Evolutionary conservation across 23 red algal species (phyloP).

Genomic region (Cyanidioschyzon merolae): DNA sequence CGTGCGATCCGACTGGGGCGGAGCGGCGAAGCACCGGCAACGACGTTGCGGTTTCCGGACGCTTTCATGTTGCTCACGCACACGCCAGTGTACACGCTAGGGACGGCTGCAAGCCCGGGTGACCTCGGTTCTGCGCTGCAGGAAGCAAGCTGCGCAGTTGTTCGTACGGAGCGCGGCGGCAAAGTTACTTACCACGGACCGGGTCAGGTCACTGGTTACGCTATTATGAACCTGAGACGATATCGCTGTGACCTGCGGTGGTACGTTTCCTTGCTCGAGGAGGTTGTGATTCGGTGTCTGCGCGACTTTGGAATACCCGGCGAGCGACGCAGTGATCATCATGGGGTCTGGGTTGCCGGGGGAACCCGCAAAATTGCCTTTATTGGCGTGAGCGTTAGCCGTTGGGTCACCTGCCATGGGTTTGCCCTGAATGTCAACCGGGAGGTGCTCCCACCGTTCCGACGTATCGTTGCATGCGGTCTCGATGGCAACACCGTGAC

Average conservation of each 20-base stretch:
- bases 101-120: conserved; percentile 32
- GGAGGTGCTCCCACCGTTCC: conserved; percentile 24
- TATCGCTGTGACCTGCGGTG: conserved; percentile 52
- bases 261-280: conserved; percentile 67
- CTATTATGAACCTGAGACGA: conserved; percentile 48
- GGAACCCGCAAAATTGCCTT: conserved; percentile 41
- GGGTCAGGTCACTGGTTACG: conserved; percentile 68
- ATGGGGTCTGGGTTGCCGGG: conserved; percentile 76
- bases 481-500: not conserved
- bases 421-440: conserved; percentile 68
- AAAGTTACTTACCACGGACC: conserved; percentile 92
- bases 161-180: conserved; percentile 77
- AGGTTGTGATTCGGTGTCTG: conserved; percentile 29
- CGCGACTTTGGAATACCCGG: conserved; percentile 19
- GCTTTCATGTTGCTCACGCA: conserved; percentile 29
- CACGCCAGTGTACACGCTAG: conserved; percentile 78
- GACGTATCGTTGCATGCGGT: conserved; percentile 1
- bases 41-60: conserved; percentile 10
- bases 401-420: conserved; percentile 84
- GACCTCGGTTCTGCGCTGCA: conserved; percentile 37
- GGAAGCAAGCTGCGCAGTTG: conserved; percentile 8
- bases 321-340: conserved; percentile 39
- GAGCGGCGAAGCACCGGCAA: not conserved
- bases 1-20: not conserved
- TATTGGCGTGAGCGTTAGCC: conserved; percentile 62